Conservation (phyloP, 257 asterid genomes). For the Penstemon eatonii region DNA sequence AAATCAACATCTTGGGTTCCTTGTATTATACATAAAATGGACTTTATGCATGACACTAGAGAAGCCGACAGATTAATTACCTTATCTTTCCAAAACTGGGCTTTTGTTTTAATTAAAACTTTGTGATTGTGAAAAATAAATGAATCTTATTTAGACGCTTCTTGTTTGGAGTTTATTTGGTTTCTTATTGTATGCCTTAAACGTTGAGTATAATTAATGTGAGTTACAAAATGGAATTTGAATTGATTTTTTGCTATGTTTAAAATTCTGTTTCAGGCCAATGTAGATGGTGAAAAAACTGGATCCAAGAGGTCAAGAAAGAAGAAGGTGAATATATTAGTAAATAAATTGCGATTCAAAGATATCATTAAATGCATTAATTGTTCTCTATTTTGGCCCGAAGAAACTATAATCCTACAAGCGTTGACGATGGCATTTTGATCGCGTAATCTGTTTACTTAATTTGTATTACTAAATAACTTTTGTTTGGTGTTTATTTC, state of each 20-base stretch:
- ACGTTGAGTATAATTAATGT: too few relatives aligned
- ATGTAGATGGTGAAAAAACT: conserved; percentile 37
- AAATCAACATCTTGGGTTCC: conserved; percentile 34
- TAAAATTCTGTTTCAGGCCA: conserved; percentile 40
- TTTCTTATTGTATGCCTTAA: too few relatives aligned
- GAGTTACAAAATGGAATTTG: background rate
- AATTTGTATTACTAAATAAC: background rate
- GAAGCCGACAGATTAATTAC: background rate
- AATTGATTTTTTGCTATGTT: conserved; percentile 16
- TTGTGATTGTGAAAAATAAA: background rate
- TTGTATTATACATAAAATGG: conserved; percentile 6
- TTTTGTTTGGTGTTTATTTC: conserved; percentile 4
- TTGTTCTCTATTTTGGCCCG: too few relatives aligned
- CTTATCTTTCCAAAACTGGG: background rate
- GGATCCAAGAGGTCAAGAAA: conserved; percentile 55
- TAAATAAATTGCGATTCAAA: background rate
- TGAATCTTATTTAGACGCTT: background rate
- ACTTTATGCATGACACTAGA: background rate
- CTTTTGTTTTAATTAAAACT: background rate
- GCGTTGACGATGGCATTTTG: too few relatives aligned
- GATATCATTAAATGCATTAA: too few relatives aligned
- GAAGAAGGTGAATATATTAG: conserved; percentile 57
- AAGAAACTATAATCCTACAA: too few relatives aligned
- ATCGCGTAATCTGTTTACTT: background rate
- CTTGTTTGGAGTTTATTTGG: background rate